Evolutionary conservation across 257 asterid species (phyloP).

Genomic region (Solanum clarkiae): DNA sequence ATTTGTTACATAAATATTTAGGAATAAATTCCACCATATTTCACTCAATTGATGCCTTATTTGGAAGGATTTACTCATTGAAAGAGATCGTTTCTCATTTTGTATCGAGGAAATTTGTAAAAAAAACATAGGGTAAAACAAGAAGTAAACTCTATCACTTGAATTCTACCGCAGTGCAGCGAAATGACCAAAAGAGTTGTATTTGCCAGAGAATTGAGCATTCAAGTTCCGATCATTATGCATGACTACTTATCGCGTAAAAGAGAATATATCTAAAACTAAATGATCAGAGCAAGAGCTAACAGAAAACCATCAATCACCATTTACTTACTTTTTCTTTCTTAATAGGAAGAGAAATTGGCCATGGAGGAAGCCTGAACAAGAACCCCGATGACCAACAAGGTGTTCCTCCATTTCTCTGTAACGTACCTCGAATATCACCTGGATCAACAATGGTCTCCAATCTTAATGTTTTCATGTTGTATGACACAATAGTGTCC

Average conservation of each 20-base stretch:
- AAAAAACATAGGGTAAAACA: neutral
- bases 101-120: too few species aligned
- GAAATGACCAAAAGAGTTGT: too few species aligned
- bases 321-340: neutral
- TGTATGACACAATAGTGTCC: neutral
- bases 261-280: neutral
- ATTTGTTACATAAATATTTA: neutral
- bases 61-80: neutral
- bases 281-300: neutral
- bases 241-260: neutral
- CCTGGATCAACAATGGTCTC: neutral
- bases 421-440: neutral
- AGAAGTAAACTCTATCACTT: too few species aligned
- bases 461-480: neutral
- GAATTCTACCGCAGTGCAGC: neutral
- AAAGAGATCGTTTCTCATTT: neutral
- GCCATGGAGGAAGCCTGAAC: conserved; percentile 1
- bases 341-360: neutral
- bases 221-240: too few species aligned
- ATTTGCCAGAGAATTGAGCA: too few species aligned
- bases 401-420: neutral
- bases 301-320: neutral
- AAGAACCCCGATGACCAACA: neutral
- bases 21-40: neutral
- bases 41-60: neutral